phyloP scores from a whole-genome alignment of 129 eudicot genomes.

The Silybum marianum region DNA sequence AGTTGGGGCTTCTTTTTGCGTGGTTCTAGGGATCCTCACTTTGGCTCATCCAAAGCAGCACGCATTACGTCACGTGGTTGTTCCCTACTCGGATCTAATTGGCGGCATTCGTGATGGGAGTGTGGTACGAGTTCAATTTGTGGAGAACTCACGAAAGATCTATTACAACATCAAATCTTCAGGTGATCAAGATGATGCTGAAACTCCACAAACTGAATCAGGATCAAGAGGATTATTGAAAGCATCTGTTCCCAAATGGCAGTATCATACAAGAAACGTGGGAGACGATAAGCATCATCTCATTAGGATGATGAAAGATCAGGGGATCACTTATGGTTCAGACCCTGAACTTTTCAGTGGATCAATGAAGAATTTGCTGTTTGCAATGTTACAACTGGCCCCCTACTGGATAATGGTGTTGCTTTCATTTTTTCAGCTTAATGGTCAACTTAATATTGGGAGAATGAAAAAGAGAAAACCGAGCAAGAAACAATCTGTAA shows the following conservation, averaged over 20 bases:
- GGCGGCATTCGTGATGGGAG: slow-evolving; percentile 42
- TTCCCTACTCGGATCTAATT: slow-evolving; percentile 39
- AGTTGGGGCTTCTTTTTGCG: slow-evolving; percentile 32
- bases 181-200: slow-evolving; percentile 28
- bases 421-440: slow-evolving; percentile 32
- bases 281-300: slow-evolving; percentile 35
- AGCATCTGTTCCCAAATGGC: slow-evolving; percentile 27
- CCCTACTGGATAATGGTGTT: slow-evolving; percentile 45
- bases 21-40: slow-evolving; percentile 32
- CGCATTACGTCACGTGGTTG: slow-evolving; percentile 23
- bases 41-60: slow-evolving; percentile 29
- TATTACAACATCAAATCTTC: slow-evolving; percentile 36
- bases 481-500: slow-evolving; percentile 35
- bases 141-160: slow-evolving; percentile 38
- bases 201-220: slow-evolving; percentile 13
- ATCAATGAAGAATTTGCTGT: slow-evolving; percentile 17
- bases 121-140: slow-evolving; percentile 38
- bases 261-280: slow-evolving; percentile 34
- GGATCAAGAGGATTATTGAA: slow-evolving; percentile 12
- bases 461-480: slow-evolving; percentile 35
- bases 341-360: slow-evolving; percentile 33
- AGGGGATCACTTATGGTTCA: slow-evolving; percentile 40
- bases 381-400: slow-evolving; percentile 25
- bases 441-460: slow-evolving; percentile 23
- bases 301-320: slow-evolving; percentile 35